Base-by-base conservation (phyloP, 1,139 yeast species). In the Blastobotrys indianensis region DNA sequence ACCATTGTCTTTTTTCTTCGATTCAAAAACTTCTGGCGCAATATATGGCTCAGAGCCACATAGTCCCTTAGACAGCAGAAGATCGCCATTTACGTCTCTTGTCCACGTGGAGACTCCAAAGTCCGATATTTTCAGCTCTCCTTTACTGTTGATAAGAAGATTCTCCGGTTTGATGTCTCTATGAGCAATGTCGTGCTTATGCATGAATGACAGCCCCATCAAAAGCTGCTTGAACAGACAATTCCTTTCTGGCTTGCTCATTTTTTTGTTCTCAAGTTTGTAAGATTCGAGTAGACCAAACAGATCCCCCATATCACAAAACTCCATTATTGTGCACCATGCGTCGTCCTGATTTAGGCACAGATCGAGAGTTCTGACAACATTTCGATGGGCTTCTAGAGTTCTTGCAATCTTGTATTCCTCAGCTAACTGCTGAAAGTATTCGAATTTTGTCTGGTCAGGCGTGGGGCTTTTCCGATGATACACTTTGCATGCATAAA, bases 21-120 rank as follows among this genome's bases (percentile, higher is more conserved):
- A 42, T 9, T 38, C 48, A 41, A 60, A 85, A 57, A 85, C 94
- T 66, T 87, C 96, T 0, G 96, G 96, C 0, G 95, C 94, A 56
- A 87, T 85, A 60, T 86, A 87, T 1, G 95, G 95, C 8, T 84
- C 78, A 0, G 92, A 80, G 4, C 95, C 95, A 62, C 77, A 49
- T 17, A 52, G 39, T 4, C 57, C 58, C 3, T 30, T 28, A 25
- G 39, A 42, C 37, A 46, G 41, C 16, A 12, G 23, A 12, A 48
- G 29, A 32, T 50, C 48, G 31, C 30, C 41, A 8, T 34, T 30
- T 3, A 47, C 42, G 15, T 46, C 46, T 23, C 29, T 42, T 37
- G 38, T 33, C 37, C 15, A n/a, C 46, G 74, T 79, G 54, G 81
- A 73, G 7, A 85, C 84, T 4, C 87, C 88, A 58, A 82, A 82